phyloP scores from a whole-genome alignment of 257 asterid genomes.

The Petunia axillaris region DNA sequence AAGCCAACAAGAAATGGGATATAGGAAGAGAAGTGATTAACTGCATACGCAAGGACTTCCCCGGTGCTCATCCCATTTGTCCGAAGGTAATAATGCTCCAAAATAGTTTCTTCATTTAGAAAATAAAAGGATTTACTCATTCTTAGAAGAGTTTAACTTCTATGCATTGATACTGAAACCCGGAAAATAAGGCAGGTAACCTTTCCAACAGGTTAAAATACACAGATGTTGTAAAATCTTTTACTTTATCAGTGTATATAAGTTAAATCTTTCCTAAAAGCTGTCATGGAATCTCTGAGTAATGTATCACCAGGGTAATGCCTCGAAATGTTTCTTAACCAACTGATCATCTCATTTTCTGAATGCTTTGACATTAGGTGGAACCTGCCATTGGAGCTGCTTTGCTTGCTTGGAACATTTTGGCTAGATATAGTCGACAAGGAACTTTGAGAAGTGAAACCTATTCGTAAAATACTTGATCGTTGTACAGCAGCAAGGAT shows the following conservation, averaged over 20 bases:
- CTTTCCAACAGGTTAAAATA: background rate
- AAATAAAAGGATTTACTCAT: background rate
- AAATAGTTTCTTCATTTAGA: background rate
- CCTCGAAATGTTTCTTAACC: too few species aligned
- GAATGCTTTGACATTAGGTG: slow-evolving; percentile 43
- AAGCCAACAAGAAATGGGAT: slow-evolving; percentile 78
- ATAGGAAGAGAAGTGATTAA: slow-evolving; percentile 71
- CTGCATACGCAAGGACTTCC: slow-evolving; percentile 64
- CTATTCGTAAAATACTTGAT: slow-evolving; percentile 15
- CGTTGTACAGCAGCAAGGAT: slow-evolving; percentile 32
- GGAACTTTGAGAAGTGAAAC: slow-evolving; percentile 26
- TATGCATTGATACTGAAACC: background rate
- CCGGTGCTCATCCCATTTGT: slow-evolving; percentile 68
- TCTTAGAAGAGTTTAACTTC: background rate
- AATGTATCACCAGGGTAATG: background rate
- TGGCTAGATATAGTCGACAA: slow-evolving; percentile 49
- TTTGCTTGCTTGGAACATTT: slow-evolving; percentile 76
- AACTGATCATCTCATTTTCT: background rate
- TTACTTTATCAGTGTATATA: background rate
- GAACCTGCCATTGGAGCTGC: slow-evolving; percentile 92
- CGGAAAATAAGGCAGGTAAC: background rate
- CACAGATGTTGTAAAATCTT: background rate
- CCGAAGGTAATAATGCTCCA: slow-evolving; percentile 54
- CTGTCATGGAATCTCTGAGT: background rate
- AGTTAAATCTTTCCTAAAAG: background rate